These are phyloP conservation scores for Trichophaea hybrida DNA, from an alignment of 2,329 filamentous ascomycete genomes.

Conservation along the genomic window DNA sequence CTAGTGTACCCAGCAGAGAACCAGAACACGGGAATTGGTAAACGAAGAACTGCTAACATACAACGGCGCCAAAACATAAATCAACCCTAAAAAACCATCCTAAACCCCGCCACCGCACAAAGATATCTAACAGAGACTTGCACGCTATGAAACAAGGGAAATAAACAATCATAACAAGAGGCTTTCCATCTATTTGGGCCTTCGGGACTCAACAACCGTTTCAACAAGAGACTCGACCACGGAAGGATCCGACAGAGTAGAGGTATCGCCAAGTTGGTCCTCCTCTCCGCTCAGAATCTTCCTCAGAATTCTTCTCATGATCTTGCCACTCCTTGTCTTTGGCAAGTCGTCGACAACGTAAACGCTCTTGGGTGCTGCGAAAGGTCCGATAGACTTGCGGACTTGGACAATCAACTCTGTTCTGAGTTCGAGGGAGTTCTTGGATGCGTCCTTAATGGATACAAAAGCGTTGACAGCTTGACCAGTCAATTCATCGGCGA, in stretches of 20 bases:
- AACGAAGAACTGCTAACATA: too few relatives aligned
- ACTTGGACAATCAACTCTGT: conserved; percentile 93
- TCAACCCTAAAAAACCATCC: not conserved
- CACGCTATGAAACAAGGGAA: not conserved
- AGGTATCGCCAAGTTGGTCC: conserved; percentile 85
- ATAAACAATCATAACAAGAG: not conserved
- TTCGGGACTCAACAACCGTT: conserved; percentile 48
- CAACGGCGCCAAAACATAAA: too few relatives aligned
- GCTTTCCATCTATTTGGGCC: not conserved
- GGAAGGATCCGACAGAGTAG: conserved; percentile 77
- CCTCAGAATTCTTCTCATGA: conserved; percentile 90
- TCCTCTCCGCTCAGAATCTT: conserved; percentile 97
- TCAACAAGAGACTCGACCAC: conserved; percentile 84
- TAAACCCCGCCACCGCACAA: not conserved
- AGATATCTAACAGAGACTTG: not conserved
- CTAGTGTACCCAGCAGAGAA: too few relatives aligned
- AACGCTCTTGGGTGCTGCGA: conserved; percentile 88
- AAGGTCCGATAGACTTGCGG: conserved; percentile 91
- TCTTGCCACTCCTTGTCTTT: conserved; percentile 96
- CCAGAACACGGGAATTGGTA: too few relatives aligned
- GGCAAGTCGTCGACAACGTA: conserved; percentile 85
- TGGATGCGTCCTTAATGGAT: conserved; percentile 70
- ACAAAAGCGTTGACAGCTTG: conserved; percentile 98
- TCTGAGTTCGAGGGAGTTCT: conserved; percentile 62
- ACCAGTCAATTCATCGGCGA: conserved; percentile 83